Base-by-base conservation (phyloP, 305 asterid genomes). In the Fraxinus dipetala region DNA sequence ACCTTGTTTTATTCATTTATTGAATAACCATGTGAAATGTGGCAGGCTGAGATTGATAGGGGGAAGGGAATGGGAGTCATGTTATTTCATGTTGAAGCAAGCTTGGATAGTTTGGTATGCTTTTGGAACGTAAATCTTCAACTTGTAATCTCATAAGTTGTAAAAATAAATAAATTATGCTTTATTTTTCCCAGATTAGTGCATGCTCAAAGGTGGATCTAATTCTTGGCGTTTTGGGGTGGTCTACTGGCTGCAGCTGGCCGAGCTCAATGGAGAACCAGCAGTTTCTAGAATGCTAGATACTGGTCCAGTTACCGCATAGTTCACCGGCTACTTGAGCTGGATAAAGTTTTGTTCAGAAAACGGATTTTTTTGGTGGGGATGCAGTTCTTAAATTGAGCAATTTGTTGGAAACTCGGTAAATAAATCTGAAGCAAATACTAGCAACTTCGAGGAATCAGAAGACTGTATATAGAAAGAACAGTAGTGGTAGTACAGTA, bases 201-300 rank as follows among this genome's bases (percentile, higher is more conserved):
- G 97, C 92, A 72, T 92, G 98, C 79, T 84, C 93, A 72, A 89
- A 88, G 89, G 87, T 94, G 86, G 99, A 95, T 83, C 79, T 91
- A 75, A 82, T 91, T 69, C 97, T 95, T 10, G 98, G 99, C 72
- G 98, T 95, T 67, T 82, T 93, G 87, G 97, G 93, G 70, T 95
- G 99, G 99, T 95, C 97, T 38, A 88, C 92, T 2, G 99, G 99
- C 56, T 95, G 99, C 93, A 95, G 98, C 89, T 91, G 93, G 97
- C 92, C 86, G 85, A 88, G 92, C 89, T 83, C 93, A 75, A 77
- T 80, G 38, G 91, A 87, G 80, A 87, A 85, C 84, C 92, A 82
- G 77, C 89, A 83, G 83, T 80, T 90, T 81, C 87, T 86, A 34
- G 99, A 95, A 87, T 93, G 95, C 87, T 95, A 89, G 75, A 56